Evolutionary conservation across 805 yeast species (phyloP).

Genomic region (Pichia gijzeniarum): DNA sequence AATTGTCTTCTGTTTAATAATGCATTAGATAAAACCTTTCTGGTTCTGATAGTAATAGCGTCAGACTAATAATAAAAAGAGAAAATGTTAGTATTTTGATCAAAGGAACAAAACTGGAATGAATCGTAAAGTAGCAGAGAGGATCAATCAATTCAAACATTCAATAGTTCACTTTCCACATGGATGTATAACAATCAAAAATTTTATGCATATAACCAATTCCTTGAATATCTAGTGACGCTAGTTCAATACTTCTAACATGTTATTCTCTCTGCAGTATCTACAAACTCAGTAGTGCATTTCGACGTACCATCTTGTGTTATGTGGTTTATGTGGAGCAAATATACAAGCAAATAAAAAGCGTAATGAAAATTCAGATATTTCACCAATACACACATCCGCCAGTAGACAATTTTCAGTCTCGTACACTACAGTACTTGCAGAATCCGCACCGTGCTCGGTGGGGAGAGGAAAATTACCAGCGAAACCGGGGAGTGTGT

Average conservation of each 20-base stretch:
- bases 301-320: constrained; percentile 10
- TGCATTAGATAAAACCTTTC: constrained; percentile 99
- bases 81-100: constrained; percentile 14
- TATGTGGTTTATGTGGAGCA: constrained; percentile 7
- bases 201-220: too few relatives aligned
- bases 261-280: too few relatives aligned
- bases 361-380: neutral
- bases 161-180: too few relatives aligned
- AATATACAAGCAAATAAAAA: neutral
- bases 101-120: neutral
- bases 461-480: too few relatives aligned
- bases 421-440: too few relatives aligned
- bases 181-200: too few relatives aligned
- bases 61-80: constrained; percentile 59
- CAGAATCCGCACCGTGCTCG: neutral
- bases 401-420: too few relatives aligned
- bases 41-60: constrained; percentile 99
- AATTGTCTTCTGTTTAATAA: constrained; percentile 99
- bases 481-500: neutral
- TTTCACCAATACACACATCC: neutral
- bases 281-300: too few relatives aligned
- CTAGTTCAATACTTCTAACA: too few relatives aligned
- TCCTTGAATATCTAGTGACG: too few relatives aligned
- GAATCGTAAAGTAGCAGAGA: too few relatives aligned
- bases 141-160: too few relatives aligned